phyloP scores from a whole-genome alignment of 2,329 filamentous ascomycete species.

The Paracoccidioides brasiliensis region DNA sequence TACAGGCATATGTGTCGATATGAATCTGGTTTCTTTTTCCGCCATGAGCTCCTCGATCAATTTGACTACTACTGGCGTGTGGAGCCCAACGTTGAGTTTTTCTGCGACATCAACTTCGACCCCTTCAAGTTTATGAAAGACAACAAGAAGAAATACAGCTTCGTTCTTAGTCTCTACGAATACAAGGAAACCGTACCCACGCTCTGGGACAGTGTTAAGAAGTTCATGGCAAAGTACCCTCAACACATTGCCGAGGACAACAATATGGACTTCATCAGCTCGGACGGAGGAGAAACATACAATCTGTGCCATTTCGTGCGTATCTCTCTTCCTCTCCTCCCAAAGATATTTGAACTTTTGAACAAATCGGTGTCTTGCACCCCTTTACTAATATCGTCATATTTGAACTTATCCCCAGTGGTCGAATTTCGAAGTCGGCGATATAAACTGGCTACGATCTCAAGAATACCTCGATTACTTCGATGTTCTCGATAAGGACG shows the following conservation, averaged over 20 bases:
- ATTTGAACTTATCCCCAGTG: slow-evolving; percentile 44
- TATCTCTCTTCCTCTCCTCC: slow-evolving; percentile 12
- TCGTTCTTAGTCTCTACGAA: slow-evolving; percentile 89
- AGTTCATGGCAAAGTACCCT: slow-evolving; percentile 81
- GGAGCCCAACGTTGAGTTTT: slow-evolving; percentile 91
- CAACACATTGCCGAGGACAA: slow-evolving; percentile 78
- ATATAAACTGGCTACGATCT: slow-evolving; percentile 83
- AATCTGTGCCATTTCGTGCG: slow-evolving; percentile 95
- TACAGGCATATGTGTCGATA: slow-evolving; percentile 99
- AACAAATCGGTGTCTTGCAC: neutral
- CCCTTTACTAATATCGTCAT: neutral
- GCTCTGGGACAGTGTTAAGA: slow-evolving; percentile 88
- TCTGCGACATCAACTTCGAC: slow-evolving; percentile 90
- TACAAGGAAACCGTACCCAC: slow-evolving; percentile 94
- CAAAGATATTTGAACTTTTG: neutral
- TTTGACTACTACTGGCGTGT: slow-evolving; percentile 99
- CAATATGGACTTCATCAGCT: slow-evolving; percentile 79
- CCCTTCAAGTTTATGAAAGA: slow-evolving; percentile 95
- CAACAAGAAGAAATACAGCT: slow-evolving; percentile 96
- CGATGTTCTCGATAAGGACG: slow-evolving; percentile 70
- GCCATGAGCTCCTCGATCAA: slow-evolving; percentile 80
- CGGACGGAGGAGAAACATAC: slow-evolving; percentile 82
- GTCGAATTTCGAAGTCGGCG: slow-evolving; percentile 98
- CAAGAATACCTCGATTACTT: slow-evolving; percentile 86
- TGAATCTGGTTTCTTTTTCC: slow-evolving; percentile 99